Conservation (phyloP, 2,329 filamentous ascomycete species). For the Rutstroemia sp. region DNA sequence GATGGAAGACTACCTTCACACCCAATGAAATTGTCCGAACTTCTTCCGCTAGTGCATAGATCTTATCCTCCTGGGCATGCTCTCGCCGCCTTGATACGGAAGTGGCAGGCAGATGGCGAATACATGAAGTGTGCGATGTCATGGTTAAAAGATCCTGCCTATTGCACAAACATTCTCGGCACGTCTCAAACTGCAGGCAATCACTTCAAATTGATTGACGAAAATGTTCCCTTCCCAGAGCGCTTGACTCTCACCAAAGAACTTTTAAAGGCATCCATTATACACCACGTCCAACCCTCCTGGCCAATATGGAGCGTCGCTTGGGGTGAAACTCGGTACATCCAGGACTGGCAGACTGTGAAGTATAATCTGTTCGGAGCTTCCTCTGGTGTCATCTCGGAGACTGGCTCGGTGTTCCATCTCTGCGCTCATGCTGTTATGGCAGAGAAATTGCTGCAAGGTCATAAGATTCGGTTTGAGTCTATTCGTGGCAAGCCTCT, state of each 20-base stretch:
- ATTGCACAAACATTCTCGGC: constrained; percentile 9
- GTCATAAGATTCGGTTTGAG: constrained; percentile 5
- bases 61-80: constrained; percentile 1
- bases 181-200: constrained; percentile 8
- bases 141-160: constrained; percentile 9
- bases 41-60: not conserved
- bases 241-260: constrained; percentile 15
- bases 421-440: constrained; percentile 15
- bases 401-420: constrained; percentile 14
- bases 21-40: constrained; percentile 3
- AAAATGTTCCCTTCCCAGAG: constrained; percentile 15
- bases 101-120: constrained; percentile 15
- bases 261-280: constrained; percentile 13
- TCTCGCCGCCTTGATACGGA: constrained; percentile 13
- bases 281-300: not conserved
- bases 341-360: constrained; percentile 14
- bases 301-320: constrained; percentile 1
- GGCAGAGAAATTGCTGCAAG: constrained; percentile 15
- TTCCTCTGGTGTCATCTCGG: constrained; percentile 6
- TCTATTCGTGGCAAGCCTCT: not conserved
- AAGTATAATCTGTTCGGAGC: constrained; percentile 11
- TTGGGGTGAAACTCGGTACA: constrained; percentile 7
- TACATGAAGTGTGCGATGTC: constrained; percentile 10
- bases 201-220: constrained; percentile 18
- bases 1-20: not conserved